These are phyloP conservation scores for Coemansia biformis DNA, from an alignment of 192 early-diverging fungal species.

Conservation along the genomic window DNA sequence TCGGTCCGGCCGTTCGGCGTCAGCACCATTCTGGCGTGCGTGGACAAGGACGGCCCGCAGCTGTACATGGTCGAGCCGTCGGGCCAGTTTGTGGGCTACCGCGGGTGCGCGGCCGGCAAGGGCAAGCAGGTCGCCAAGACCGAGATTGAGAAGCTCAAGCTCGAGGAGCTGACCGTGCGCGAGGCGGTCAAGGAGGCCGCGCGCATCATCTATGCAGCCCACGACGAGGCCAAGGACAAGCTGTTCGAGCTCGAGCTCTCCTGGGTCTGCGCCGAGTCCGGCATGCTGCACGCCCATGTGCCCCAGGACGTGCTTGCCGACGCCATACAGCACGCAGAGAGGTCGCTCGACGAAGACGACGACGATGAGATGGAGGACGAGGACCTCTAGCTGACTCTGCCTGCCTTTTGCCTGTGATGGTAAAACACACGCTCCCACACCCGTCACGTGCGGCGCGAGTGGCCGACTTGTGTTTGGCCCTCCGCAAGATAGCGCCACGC, in stretches of 20 bases:
- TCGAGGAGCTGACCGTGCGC: constrained; percentile 64
- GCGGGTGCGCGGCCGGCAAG: constrained; percentile 92
- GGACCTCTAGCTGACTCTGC: constrained; percentile 13
- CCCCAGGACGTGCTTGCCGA: constrained; percentile 82
- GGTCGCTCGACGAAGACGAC: constrained; percentile 32
- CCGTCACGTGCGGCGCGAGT: no score
- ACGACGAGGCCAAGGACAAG: constrained; percentile 98
- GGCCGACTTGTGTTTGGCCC: no score
- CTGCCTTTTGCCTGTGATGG: neutral
- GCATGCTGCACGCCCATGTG: constrained; percentile 74
- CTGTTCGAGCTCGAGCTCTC: constrained; percentile 97
- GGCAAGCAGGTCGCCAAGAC: constrained; percentile 96
- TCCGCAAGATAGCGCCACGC: no score
- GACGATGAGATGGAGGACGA: constrained; percentile 43
- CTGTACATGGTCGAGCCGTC: constrained; percentile 97
- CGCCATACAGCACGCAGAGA: constrained; percentile 55
- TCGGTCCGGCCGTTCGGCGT: constrained; percentile 91
- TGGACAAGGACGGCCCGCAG: constrained; percentile 76
- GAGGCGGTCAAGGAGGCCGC: constrained; percentile 93
- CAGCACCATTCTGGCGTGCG: constrained; percentile 73
- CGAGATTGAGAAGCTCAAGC: constrained; percentile 96
- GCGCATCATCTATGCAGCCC: constrained; percentile 88
- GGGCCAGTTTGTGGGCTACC: constrained; percentile 95
- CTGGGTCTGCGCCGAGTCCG: constrained; percentile 87
- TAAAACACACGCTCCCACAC: no score